Evolutionary conservation across 1,139 yeast genomes (phyloP), one percentile per base, ranked within the genome.

Genomic region (Suhomyces kunorum): DNA sequence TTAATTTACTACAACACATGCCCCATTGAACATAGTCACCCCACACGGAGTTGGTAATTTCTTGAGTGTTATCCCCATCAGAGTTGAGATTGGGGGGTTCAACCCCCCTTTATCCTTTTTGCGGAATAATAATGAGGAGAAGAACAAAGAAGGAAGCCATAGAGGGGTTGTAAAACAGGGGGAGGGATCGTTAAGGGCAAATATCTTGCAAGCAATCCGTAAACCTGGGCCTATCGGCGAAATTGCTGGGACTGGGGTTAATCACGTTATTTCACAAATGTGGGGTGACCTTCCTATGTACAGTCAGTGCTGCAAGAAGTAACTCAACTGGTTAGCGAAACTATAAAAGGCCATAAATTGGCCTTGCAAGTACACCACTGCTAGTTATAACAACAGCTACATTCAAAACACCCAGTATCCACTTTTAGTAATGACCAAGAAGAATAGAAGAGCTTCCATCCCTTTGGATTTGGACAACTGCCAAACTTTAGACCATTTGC

Each of bases 401-500:
- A n/a, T n/a, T n/a, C n/a, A n/a, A n/a, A n/a, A n/a, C n/a, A n/a
- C n/a, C n/a, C n/a, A n/a, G n/a, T n/a, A n/a, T n/a, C n/a, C n/a
- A n/a, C n/a, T n/a, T n/a, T n/a, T n/a, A n/a, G n/a, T n/a, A 32
- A 43, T 43, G 46, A 43, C 46, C 22, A 64, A 62, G 44, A 59
- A 58, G 39, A 59, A 35, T 36, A 39, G 43, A 32, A 45, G 51
- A 36, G 53, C 49, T 14, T 53, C 58, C 37, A 51, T 59, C 31
- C 59, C 61, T 17, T 57, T 64, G 48, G 71, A 70, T 50, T 62
- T 71, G 44, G 69, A 63, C 18, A 63, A 58, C 46, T 67, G 74
- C 50, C 74, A 70, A 45, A 61, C 55, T 43, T 55, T 72, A 52
- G 64, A 58, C 34, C 71, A 66, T 45, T 66, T 72, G 51, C 62